Base-by-base conservation (phyloP, 2,329 filamentous ascomycete species). In the Phialophora chinensis region DNA sequence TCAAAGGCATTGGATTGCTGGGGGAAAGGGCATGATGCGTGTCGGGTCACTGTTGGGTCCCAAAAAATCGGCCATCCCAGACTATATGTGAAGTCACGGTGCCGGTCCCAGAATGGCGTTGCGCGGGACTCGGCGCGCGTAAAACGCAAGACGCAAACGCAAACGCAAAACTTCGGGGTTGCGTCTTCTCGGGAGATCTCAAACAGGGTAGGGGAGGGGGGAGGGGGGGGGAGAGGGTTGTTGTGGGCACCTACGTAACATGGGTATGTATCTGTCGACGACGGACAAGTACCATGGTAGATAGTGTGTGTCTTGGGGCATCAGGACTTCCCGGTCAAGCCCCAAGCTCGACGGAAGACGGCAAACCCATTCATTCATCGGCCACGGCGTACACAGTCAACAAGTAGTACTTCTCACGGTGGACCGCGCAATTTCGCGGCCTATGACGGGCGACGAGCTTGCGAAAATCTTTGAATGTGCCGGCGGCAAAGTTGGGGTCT, bases 11-110 rank as follows among this genome's bases (percentile, higher is more conserved):
- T 52, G 59, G 27, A 27, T 27, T 4, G 23, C 58, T 25, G 25
- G 35, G 35, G 38, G 33, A 47, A 47, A 54, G n/a, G 38, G 50
- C 60, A 61, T 61, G 33, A n/a, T 61, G 29, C 23, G 23, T 35
- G 44, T 60, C 38, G 14, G 38, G 14, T 3, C 4, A 53, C 20
- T 29, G 49, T 27, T 31, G 42, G 29, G 31, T 7, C 4, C 17
- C 23, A 23, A 47, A 50, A 20, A 50, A 14, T 2, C 20, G 57
- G 44, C 44, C 57, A 60, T 31, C 29, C 10, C 57, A 3, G 42
- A 35, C 44, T 60, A 60, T 60, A 60, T 60, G 57, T 50, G 12
- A 50, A 31, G 12, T 44, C 38, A 11, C 35, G 35, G 10, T 38
- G 11, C 17, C 14, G 12, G 35, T 42, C 17, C 38, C 17, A 44